These are phyloP conservation scores for Mortierella sp. DNA, from an alignment of 371 early-diverging fungal genomes.

Conservation along the genomic window DNA sequence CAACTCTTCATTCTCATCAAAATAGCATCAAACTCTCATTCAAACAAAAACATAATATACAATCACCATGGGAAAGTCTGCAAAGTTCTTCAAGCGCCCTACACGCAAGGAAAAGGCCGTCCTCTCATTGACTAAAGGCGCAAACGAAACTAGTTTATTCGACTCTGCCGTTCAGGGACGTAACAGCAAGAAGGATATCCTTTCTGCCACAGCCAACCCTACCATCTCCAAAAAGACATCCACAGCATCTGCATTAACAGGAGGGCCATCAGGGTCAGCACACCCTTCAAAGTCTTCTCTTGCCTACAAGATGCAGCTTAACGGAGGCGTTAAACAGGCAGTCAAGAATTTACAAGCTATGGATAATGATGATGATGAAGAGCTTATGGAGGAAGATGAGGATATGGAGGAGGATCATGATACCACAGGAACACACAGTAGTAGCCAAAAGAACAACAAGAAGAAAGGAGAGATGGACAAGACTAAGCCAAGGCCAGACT, in stretches of 20 bases:
- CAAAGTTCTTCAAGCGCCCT: conserved; percentile 73
- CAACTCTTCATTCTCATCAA: too few relatives aligned
- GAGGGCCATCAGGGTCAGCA: background rate
- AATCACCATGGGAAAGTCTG: conserved; percentile 68
- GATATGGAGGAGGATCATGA: conserved; percentile 25
- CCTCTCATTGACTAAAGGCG: conserved; percentile 48
- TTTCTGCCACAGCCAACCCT: conserved; percentile 49
- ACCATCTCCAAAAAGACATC: conserved; percentile 42
- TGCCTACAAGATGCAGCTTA: conserved; percentile 52
- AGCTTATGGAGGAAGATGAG: conserved; percentile 36
- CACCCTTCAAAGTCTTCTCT: conserved; percentile 50
- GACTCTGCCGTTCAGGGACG: conserved; percentile 21
- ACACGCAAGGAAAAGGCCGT: conserved; percentile 70
- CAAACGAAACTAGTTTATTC: conserved; percentile 40
- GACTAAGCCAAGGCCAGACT: conserved; percentile 46
- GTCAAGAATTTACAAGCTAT: conserved; percentile 39
- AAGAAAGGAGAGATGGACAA: conserved; percentile 40
- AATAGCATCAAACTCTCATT: too few relatives aligned
- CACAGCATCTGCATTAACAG: conserved; percentile 1
- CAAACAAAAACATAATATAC: too few relatives aligned
- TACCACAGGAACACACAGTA: conserved; percentile 5
- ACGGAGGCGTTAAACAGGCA: conserved; percentile 50
- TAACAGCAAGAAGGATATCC: conserved; percentile 35
- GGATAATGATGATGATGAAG: conserved; percentile 22
- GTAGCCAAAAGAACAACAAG: conserved; percentile 19